A percentile compares a stretch with the other conserved stretches of the same genome.
These are phyloP conservation scores for Fusarium sp. DNA, from an alignment of 2,329 filamentous ascomycete species.

Conservation along the genomic window DNA sequence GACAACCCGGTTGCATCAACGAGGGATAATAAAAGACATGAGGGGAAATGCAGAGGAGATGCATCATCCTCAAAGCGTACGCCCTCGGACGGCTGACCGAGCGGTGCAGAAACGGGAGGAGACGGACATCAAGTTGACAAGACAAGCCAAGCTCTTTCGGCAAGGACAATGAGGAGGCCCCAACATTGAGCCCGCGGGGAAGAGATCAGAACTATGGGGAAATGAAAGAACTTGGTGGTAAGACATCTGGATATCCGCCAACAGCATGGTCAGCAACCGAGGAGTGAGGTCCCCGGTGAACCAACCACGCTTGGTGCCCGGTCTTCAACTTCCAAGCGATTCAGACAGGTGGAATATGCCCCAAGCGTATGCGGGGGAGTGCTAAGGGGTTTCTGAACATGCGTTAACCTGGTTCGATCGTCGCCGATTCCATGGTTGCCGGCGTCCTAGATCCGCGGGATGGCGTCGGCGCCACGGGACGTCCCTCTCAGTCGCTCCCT, in stretches of 20 bases:
- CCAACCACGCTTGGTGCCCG: neutral
- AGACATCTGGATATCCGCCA: neutral
- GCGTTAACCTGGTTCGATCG: conserved; percentile 4
- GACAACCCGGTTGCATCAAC: neutral
- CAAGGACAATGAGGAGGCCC: neutral
- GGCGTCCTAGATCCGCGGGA: conserved; percentile 10
- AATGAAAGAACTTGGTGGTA: neutral
- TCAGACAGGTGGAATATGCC: neutral
- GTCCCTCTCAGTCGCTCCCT: neutral
- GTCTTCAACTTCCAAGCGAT: conserved; percentile 2
- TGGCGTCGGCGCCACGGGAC: conserved; percentile 2
- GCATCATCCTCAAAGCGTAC: neutral
- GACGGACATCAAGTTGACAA: neutral
- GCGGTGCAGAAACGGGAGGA: conserved; percentile 7
- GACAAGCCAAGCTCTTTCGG: neutral
- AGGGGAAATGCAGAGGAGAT: neutral
- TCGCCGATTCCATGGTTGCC: neutral
- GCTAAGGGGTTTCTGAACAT: neutral
- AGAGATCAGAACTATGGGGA: neutral
- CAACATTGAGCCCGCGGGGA: neutral
- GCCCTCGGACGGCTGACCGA: neutral
- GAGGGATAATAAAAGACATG: conserved; percentile 7
- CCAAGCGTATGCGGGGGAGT: neutral
- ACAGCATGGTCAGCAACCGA: neutral
- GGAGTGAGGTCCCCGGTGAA: neutral